phyloP scores from a whole-genome alignment of 352 stramenopile genomes.

The Elongisporangium prolatum region DNA sequence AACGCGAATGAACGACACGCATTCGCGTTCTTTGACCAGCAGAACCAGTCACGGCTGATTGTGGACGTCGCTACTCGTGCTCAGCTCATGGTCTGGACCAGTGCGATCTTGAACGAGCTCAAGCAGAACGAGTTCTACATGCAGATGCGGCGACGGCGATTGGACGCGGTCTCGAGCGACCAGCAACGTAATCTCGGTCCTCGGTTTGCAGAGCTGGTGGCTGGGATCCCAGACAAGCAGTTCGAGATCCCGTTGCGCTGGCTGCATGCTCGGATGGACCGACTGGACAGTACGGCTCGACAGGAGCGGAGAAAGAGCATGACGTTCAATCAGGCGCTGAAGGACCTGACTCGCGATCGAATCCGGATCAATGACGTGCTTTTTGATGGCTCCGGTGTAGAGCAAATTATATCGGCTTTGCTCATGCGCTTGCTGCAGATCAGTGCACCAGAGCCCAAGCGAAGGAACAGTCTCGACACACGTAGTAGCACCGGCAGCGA shows the following conservation, averaged over 20 bases:
- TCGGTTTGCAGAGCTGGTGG: background rate
- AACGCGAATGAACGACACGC: conserved; percentile 28
- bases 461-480: background rate
- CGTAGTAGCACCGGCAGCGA: background rate
- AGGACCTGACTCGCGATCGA: conserved; percentile 59
- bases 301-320: conserved; percentile 36
- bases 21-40: conserved; percentile 63
- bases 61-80: conserved; percentile 38
- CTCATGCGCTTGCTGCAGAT: conserved; percentile 6
- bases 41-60: conserved; percentile 36
- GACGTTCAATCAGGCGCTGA: conserved; percentile 55
- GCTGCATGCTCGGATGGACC: conserved; percentile 50
- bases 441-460: background rate
- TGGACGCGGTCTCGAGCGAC: conserved; percentile 8
- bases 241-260: conserved; percentile 40
- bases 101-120: conserved; percentile 37
- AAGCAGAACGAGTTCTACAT: conserved; percentile 22
- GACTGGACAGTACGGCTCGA: conserved; percentile 21
- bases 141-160: conserved; percentile 8
- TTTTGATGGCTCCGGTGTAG: conserved; percentile 25
- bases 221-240: conserved; percentile 6
- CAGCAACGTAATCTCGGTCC: conserved; percentile 1
- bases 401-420: conserved; percentile 27
- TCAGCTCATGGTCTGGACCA: conserved; percentile 41
- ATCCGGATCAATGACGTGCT: conserved; percentile 47